Base-by-base conservation (phyloP, 2,329 filamentous ascomycete genomes). In the Chaetomiaceae sp. region DNA sequence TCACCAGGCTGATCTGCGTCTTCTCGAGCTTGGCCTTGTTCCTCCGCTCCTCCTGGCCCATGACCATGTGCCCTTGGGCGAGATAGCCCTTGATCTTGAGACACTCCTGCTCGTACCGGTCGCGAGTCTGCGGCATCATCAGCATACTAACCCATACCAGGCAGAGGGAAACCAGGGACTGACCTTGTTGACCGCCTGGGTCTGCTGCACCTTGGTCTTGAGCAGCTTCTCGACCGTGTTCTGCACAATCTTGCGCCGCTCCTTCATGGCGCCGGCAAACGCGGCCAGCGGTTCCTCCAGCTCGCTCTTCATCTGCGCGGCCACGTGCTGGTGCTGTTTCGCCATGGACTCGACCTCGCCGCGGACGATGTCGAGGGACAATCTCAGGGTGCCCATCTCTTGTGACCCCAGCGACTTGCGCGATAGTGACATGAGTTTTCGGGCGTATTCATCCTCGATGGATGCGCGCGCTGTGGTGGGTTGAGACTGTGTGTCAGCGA, bases 11-110 rank as follows among this genome's bases (percentile, higher is more conserved):
- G 62, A 96, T 93, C 67, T 99, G 93, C 1, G 93, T 97, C 78
- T 99, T 99, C 69, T 99, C 93, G 38, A 99, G 79, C 70, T 96
- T 97, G 19, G 92, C 91, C 72, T 99, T 99, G 70, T 99, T 99
- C 72, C 96, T 96, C 23, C 93, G 83, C 73, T 99, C 93, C 67
- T 99, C 93, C 62, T 99, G 93, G 13, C 93, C 93, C 93, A 99
- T 99, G 51, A 99, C 93, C 93, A 99, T 99, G 67, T 99, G 95
- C 9, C 93, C 93, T 70, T 99, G 93, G 4, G 95, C 93, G 4
- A 99, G 81, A 65, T 99, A 99, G 34, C 93, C 93, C 70, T 99
- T 99, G 68, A 99, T 97, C 67, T 96, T 93, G 39, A 99, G 77
- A 66, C 92, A 97, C 62, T 99, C 95, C 69, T 99, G 92, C 70